These are phyloP conservation scores for Pythium phragmitis DNA, from an alignment of 352 stramenopile genomes.

Conservation along the genomic window DNA sequence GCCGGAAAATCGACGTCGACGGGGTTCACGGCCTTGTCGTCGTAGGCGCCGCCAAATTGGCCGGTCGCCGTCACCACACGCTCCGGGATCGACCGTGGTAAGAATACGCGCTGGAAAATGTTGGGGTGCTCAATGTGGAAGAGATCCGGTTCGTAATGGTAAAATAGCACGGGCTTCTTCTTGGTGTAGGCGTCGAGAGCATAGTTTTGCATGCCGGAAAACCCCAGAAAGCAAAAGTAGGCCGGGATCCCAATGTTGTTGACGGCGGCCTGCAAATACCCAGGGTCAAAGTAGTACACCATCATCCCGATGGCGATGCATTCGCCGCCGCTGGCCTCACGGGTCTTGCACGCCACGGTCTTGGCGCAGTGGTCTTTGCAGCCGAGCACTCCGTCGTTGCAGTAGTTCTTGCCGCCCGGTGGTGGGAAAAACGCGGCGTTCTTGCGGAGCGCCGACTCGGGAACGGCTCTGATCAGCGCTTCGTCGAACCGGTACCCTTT, in stretches of 20 bases:
- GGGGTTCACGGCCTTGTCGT: conserved; percentile 35
- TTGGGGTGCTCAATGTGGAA: conserved; percentile 35
- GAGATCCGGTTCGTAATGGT: conserved; percentile 49
- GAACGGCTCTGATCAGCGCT: conserved; percentile 28
- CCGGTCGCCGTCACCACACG: conserved; percentile 15
- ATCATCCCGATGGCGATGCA: conserved; percentile 43
- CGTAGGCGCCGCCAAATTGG: conserved; percentile 31
- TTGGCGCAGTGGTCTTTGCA: conserved; percentile 40
- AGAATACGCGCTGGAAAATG: conserved; percentile 38
- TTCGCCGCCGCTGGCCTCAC: conserved; percentile 28
- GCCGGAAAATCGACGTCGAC: conserved; percentile 40
- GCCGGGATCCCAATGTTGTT: conserved; percentile 38
- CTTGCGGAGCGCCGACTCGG: conserved; percentile 8
- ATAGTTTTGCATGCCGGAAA: conserved; percentile 9
- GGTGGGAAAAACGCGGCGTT: conserved; percentile 43
- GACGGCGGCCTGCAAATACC: conserved; percentile 33
- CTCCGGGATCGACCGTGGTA: conserved; percentile 29
- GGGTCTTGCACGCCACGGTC: conserved; percentile 31
- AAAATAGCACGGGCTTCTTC: conserved; percentile 34
- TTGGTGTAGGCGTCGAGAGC: conserved; percentile 21
- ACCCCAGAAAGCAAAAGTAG: conserved; percentile 44
- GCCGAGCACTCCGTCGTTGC: conserved; percentile 30
- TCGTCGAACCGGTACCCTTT: conserved; percentile 33
- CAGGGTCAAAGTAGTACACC: conserved; percentile 29
- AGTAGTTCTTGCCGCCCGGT: not conserved